These are phyloP conservation scores for Didymella sp. DNA, from an alignment of 2,329 filamentous ascomycete species.

Conservation along the genomic window DNA sequence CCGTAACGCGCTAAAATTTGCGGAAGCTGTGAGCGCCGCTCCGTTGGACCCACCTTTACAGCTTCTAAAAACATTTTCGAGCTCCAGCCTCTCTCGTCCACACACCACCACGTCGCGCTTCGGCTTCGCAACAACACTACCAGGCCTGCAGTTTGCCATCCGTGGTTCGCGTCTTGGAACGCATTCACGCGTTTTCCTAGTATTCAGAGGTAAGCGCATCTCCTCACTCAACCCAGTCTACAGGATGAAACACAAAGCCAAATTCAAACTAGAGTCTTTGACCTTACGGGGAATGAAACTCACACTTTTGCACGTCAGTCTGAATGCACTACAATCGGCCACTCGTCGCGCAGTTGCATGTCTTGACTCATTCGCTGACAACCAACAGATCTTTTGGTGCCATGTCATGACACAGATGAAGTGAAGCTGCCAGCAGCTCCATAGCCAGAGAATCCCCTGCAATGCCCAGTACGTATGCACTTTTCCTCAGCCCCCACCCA, in stretches of 20 bases:
- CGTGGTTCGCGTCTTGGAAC: neutral
- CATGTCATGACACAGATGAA: neutral
- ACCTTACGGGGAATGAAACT: conserved; percentile 54
- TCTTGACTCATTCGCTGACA: conserved; percentile 25
- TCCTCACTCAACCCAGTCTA: conserved; percentile 20
- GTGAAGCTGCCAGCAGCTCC: neutral
- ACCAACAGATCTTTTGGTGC: conserved; percentile 1
- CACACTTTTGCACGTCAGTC: conserved; percentile 54
- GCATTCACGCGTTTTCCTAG: neutral
- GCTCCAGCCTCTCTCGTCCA: conserved; percentile 9
- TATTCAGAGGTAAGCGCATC: conserved; percentile 25
- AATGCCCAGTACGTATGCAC: neutral
- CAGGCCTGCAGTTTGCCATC: neutral
- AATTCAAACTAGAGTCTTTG: conserved; percentile 57
- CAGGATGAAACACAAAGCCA: conserved; percentile 53
- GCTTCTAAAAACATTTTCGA: conserved; percentile 25
- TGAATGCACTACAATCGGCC: conserved; percentile 37
- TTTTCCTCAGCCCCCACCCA: neutral
- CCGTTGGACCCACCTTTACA: conserved; percentile 15
- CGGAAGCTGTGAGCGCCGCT: conserved; percentile 32
- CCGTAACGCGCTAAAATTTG: neutral
- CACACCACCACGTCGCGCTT: conserved; percentile 9
- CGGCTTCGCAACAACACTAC: conserved; percentile 1
- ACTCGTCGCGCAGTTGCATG: neutral
- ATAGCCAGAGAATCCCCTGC: too few species aligned